These are phyloP conservation scores for Adansonia gregorii DNA, from an alignment of 441 rosid species.

Conservation along the genomic window DNA sequence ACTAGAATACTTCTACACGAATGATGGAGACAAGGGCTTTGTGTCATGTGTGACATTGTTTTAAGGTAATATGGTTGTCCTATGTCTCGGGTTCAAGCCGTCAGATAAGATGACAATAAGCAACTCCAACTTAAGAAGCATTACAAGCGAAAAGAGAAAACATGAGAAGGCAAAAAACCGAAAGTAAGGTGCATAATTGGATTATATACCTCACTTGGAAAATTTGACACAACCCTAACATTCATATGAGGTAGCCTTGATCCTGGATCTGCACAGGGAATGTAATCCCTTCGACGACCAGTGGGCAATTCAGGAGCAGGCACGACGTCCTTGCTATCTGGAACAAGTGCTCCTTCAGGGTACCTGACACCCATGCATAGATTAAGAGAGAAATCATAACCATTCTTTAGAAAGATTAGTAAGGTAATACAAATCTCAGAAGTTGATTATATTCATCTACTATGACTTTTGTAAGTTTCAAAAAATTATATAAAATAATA, in stretches of 20 bases:
- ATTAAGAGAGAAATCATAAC: conserved; percentile 20
- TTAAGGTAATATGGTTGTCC: not conserved
- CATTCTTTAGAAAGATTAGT: not conserved
- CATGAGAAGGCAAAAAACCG: not conserved
- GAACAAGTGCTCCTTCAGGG: conserved; percentile 75
- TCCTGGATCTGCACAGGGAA: conserved; percentile 85
- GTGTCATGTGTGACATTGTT: not conserved
- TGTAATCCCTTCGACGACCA: conserved; percentile 81
- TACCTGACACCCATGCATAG: conserved; percentile 51
- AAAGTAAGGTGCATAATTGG: not conserved
- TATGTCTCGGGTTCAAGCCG: not conserved
- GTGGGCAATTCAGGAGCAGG: conserved; percentile 48
- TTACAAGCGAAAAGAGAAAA: not conserved
- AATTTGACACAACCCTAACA: conserved; percentile 51
- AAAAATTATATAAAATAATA: conserved; percentile 8
- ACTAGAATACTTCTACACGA: not conserved
- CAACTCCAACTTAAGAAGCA: conserved; percentile 16
- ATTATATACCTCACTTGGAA: conserved; percentile 44
- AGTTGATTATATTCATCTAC: not conserved
- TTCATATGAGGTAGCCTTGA: conserved; percentile 86
- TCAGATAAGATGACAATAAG: conserved; percentile 1
- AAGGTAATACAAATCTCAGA: not conserved
- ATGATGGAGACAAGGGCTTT: not conserved
- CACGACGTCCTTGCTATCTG: conserved; percentile 43
- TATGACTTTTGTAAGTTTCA: not conserved